A percentile compares a stretch with the other conserved stretches of the same genome.
phyloP scores from a whole-genome alignment of 352 stramenopile species.

The Phytophthora colocasiae region DNA sequence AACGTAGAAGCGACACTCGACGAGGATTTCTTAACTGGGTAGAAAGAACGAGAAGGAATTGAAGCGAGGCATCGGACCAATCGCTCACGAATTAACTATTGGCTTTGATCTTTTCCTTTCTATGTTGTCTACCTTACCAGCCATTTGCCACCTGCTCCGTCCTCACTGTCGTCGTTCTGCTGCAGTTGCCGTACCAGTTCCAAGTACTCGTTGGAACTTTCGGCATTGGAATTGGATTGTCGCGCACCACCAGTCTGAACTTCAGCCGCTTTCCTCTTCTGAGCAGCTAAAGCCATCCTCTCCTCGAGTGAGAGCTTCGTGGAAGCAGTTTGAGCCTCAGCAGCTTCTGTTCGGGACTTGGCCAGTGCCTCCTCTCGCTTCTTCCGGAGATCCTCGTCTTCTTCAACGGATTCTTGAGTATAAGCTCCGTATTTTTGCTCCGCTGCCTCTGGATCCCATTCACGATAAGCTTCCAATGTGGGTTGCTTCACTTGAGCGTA shows the following conservation, averaged over 20 bases:
- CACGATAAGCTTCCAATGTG: slow-evolving; percentile 50
- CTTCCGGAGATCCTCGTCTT: slow-evolving; percentile 42
- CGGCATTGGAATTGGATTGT: slow-evolving; percentile 12
- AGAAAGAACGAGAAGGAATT: background rate
- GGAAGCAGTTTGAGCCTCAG: slow-evolving; percentile 12
- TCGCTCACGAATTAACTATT: slow-evolving; percentile 40
- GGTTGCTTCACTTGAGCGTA: slow-evolving; percentile 57
- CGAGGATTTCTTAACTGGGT: slow-evolving; percentile 34
- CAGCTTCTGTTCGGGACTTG: slow-evolving; percentile 32
- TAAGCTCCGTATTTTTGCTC: slow-evolving; percentile 45
- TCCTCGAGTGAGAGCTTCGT: slow-evolving; percentile 51
- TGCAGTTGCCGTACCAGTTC: slow-evolving; percentile 71
- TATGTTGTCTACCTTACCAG: slow-evolving; percentile 56
- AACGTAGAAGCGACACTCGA: slow-evolving; percentile 55
- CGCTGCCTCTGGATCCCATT: slow-evolving; percentile 51
- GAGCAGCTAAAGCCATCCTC: slow-evolving; percentile 66
- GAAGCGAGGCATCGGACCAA: slow-evolving; percentile 25
- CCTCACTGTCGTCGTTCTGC: slow-evolving; percentile 58
- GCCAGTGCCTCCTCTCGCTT: slow-evolving; percentile 56
- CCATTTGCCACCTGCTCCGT: slow-evolving; percentile 66
- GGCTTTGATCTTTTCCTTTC: background rate
- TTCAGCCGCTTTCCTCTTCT: slow-evolving; percentile 59
- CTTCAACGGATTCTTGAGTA: slow-evolving; percentile 10
- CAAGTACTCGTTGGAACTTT: slow-evolving; percentile 63
- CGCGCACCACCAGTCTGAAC: slow-evolving; percentile 28